Conservation (phyloP, 1,284 basidiomycete genomes). For the Lentinula novae-zelandiae region DNA sequence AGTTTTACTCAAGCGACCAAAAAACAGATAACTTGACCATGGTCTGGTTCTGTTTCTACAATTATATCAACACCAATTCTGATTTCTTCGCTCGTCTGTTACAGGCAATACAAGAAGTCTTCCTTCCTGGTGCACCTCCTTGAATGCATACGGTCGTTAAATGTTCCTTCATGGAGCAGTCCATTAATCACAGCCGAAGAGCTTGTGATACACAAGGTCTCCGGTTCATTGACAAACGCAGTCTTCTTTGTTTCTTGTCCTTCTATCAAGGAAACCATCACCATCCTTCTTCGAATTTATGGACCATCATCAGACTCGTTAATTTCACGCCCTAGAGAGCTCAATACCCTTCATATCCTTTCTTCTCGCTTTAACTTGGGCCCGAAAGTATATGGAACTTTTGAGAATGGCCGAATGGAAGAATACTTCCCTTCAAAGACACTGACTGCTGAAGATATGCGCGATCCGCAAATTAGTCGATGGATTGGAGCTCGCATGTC, state of each 20-base stretch:
- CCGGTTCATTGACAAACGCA: constrained; percentile 89
- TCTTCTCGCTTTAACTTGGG: constrained; percentile 85
- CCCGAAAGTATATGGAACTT: constrained; percentile 90
- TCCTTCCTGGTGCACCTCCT: constrained; percentile 59
- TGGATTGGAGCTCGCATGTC: constrained; percentile 91
- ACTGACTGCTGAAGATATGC: constrained; percentile 72
- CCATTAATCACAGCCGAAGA: constrained; percentile 42
- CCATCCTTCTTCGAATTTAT: constrained; percentile 85
- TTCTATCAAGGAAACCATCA: constrained; percentile 48
- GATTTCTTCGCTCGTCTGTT: constrained; percentile 8
- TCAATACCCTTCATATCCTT: constrained; percentile 83
- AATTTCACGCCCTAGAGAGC: constrained; percentile 81
- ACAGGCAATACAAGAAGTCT: constrained; percentile 64
- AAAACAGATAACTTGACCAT: constrained; percentile 24
- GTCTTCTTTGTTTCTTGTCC: constrained; percentile 87
- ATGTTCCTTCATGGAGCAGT: constrained; percentile 56
- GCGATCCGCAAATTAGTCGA: constrained; percentile 68
- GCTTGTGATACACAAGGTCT: constrained; percentile 75
- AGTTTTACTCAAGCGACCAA: constrained; percentile 2
- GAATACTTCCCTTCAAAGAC: constrained; percentile 89
- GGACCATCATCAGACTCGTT: constrained; percentile 82
- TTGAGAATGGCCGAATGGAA: constrained; percentile 89
- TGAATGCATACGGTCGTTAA: constrained; percentile 49
- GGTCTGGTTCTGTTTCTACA: constrained; percentile 31
- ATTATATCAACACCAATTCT: constrained; percentile 5